Evolutionary conservation across 768 basidiomycete species (phyloP).

Genomic region (Auriculariales sp.): DNA sequence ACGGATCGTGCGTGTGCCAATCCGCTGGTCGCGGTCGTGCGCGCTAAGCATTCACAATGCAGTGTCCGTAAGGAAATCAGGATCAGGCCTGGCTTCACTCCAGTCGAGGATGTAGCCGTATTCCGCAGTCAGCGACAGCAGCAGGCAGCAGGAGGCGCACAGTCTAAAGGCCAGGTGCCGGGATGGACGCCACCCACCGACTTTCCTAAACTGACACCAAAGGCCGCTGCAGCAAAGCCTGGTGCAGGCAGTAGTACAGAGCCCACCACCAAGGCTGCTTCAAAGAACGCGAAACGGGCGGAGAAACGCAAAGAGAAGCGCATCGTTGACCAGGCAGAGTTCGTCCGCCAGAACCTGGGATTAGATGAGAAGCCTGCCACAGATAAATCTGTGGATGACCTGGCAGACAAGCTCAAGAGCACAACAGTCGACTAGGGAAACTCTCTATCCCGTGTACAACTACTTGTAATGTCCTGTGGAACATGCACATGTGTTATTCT

Average conservation of each 20-base stretch:
- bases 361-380: constrained; percentile 22
- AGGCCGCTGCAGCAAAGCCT: constrained; percentile 16
- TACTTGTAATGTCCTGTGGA: background rate
- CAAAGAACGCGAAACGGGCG: constrained; percentile 53
- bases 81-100: constrained; percentile 86
- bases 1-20: constrained; percentile 60
- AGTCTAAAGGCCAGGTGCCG: constrained; percentile 70
- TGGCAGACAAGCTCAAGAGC: constrained; percentile 41
- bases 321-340: constrained; percentile 41
- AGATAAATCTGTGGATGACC: constrained; percentile 16
- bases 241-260: constrained; percentile 15
- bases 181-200: constrained; percentile 58
- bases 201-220: constrained; percentile 8
- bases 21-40: background rate
- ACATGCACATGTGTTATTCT: background rate
- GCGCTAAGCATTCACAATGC: constrained; percentile 2
- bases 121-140: constrained; percentile 70
- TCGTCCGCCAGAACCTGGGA: constrained; percentile 67
- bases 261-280: constrained; percentile 23
- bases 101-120: constrained; percentile 82
- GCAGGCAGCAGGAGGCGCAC: constrained; percentile 44
- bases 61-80: constrained; percentile 81
- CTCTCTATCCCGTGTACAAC: too few relatives aligned
- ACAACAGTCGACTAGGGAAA: constrained; percentile 34
- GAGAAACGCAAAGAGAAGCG: constrained; percentile 72